Base-by-base conservation (phyloP, 805 yeast species). In the Torulaspora maleeae region DNA sequence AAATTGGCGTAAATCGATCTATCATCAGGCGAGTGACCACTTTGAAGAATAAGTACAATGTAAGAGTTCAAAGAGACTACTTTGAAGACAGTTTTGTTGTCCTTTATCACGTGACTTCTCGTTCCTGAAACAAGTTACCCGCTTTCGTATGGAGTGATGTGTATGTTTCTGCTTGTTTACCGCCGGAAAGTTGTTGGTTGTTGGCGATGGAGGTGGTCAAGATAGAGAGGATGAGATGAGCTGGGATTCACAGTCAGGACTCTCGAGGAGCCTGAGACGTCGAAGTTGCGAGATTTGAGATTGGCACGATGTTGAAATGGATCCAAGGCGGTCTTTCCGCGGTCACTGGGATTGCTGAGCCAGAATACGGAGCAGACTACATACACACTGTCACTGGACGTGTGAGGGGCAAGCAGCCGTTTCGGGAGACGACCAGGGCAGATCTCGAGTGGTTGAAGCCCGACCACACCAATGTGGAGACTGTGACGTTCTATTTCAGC, bases 331-430 rank as follows among this genome's bases (percentile, higher is more conserved):
- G 89, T 54, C 74, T 86, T 43, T 86, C 97, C n/a, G 93, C 95
- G 5, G 93, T 89, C 37, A 91, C 97, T 5, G 99, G 99, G 44
- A 79, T 95, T 10, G 96, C 96, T 2, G 99, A 93, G 67, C 99
- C 99, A 20, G 95, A 85, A 62, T 93, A 93, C 60, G 99, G 99
- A 43, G 77, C 83, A 33, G 96, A 84, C 41, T 95, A 95, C 33
- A 86, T 93, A 54, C 91, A 84, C 59, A 78, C 97, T n/a, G 80
- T 90, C 47, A 78, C 85, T 34, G 78, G 77, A 29, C 64, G 79
- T 36, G 79, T 83, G 37, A 71, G 69, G 34, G 77, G 71, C 27
- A 73, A 74, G 32, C 79, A 81, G 53, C 77, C 86, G 1, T 86
- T 70, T 58, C 73, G 81, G 24, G 74, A 70, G 17, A 77, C 93